Percentiles rank a stretch among this genome's conserved stretches.
These are phyloP conservation scores for Raphanus hybrid DNA, from an alignment of 441 rosid genomes.

Conservation along the genomic window DNA sequence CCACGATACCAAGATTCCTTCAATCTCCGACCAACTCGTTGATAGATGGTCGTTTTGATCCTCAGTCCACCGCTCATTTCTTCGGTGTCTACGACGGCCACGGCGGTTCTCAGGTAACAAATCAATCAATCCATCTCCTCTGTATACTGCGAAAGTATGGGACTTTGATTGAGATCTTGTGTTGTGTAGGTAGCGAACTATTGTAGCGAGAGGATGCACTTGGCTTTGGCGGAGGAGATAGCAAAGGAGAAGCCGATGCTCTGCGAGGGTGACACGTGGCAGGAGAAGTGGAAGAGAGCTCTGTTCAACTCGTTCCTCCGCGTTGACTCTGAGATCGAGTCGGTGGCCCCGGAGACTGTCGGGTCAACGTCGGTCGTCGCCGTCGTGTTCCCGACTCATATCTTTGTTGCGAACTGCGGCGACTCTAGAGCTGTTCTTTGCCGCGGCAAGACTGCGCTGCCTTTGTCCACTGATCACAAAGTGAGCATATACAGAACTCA, in stretches of 20 bases:
- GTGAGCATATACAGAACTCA: constrained; percentile 50
- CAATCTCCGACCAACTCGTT: constrained; percentile 45
- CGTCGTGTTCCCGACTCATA: constrained; percentile 53
- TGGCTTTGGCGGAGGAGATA: constrained; percentile 57
- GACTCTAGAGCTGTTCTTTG: constrained; percentile 77
- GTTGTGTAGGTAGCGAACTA: constrained; percentile 62
- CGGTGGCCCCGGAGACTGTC: constrained; percentile 61
- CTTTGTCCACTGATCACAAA: constrained; percentile 68
- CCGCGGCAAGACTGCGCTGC: constrained; percentile 57
- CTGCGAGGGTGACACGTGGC: constrained; percentile 46
- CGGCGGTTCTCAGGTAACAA: constrained; percentile 67
- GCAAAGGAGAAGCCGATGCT: constrained; percentile 43
- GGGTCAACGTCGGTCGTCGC: constrained; percentile 78
- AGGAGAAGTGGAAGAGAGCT: constrained; percentile 62
- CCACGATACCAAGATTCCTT: constrained; percentile 52
- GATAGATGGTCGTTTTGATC: constrained; percentile 43
- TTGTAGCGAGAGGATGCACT: constrained; percentile 59
- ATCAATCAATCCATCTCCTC: neutral
- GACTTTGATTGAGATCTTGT: constrained; percentile 11
- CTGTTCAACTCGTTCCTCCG: constrained; percentile 53
- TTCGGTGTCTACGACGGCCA: constrained; percentile 79
- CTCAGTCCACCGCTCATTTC: constrained; percentile 58
- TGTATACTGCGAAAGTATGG: neutral
- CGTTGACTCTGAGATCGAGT: constrained; percentile 60
- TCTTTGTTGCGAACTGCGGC: constrained; percentile 65